A percentile compares a stretch with the other conserved stretches of the same genome.
These are phyloP conservation scores for Fusarium praegraminearum DNA, from an alignment of 2,329 filamentous ascomycete genomes.

Conservation along the genomic window DNA sequence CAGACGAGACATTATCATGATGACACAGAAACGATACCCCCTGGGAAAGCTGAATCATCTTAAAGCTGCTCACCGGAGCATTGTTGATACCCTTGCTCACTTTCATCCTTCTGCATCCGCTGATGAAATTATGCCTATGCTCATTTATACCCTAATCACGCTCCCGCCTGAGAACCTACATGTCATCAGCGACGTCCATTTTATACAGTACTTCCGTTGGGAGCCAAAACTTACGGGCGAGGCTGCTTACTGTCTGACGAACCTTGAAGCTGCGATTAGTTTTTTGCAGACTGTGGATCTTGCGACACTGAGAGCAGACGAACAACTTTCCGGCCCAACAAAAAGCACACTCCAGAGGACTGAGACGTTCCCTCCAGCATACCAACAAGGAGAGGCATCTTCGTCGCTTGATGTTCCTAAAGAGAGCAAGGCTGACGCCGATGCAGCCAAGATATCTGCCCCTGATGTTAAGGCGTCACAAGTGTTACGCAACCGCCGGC, in stretches of 20 bases:
- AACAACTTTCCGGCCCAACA: conserved; percentile 74
- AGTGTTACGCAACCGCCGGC: conserved; percentile 74
- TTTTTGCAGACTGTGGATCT: conserved; percentile 97
- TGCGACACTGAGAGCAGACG: conserved; percentile 85
- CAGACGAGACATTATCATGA: conserved; percentile 75
- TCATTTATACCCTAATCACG: conserved; percentile 96
- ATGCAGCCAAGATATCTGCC: conserved; percentile 53
- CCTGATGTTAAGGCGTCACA: conserved; percentile 61
- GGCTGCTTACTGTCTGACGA: conserved; percentile 95
- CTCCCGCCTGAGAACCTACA: conserved; percentile 87
- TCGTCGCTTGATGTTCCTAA: conserved; percentile 51
- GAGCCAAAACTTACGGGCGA: conserved; percentile 90
- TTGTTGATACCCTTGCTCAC: conserved; percentile 84
- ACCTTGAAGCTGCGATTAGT: conserved; percentile 92
- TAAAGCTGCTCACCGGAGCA: conserved; percentile 89
- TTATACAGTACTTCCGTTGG: conserved; percentile 92
- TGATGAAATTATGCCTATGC: conserved; percentile 95
- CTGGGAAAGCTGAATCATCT: conserved; percentile 91
- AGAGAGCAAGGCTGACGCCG: conserved; percentile 50
- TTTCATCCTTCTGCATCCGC: conserved; percentile 86
- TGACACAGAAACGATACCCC: conserved; percentile 89
- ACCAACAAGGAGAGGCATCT: conserved; percentile 59
- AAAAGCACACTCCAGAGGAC: conserved; percentile 65
- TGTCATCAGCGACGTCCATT: conserved; percentile 93
- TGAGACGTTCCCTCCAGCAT: conserved; percentile 70